Evolutionary conservation across 805 yeast species (phyloP).

Genomic region (Wickerhamomyces strasburgensis): DNA sequence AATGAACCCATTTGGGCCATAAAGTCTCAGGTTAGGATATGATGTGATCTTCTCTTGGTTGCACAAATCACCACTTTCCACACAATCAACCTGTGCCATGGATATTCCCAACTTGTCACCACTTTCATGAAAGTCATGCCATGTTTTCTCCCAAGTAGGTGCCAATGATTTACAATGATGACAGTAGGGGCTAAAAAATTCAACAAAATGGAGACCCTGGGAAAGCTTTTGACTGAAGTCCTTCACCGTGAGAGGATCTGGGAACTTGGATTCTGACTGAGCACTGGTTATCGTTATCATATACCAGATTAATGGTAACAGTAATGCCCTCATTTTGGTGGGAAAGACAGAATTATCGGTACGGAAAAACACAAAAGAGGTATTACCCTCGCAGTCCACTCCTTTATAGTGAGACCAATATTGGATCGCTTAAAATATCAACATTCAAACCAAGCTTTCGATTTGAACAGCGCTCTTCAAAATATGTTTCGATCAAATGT

Average conservation of each 20-base stretch:
- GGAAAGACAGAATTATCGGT: too few relatives aligned
- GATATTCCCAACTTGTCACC: conserved; percentile 40
- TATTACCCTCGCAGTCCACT: too few relatives aligned
- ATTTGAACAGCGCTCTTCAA: too few relatives aligned
- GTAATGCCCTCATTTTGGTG: too few relatives aligned
- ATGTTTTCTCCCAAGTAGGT: conserved; percentile 78
- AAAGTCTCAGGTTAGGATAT: conserved; percentile 73
- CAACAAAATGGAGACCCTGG: conserved; percentile 66
- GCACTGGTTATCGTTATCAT: not conserved
- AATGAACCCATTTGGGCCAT: conserved; percentile 49
- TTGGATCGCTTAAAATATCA: too few relatives aligned
- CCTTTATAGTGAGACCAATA: too few relatives aligned
- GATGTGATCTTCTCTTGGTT: conserved; percentile 51
- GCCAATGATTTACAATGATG: conserved; percentile 73
- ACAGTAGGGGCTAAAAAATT: conserved; percentile 89
- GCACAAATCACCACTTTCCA: conserved; percentile 84
- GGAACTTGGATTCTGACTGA: conserved; percentile 26
- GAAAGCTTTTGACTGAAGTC: conserved; percentile 47
- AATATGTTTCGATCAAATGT: too few relatives aligned
- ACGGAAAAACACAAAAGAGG: too few relatives aligned
- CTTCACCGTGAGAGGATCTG: conserved; percentile 44
- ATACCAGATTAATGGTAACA: too few relatives aligned
- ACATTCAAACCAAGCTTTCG: too few relatives aligned
- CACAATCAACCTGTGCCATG: conserved; percentile 80
- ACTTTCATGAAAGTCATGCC: conserved; percentile 41